Base-by-base conservation (phyloP, 352 stramenopile species). In the Pythium coloratum region DNA sequence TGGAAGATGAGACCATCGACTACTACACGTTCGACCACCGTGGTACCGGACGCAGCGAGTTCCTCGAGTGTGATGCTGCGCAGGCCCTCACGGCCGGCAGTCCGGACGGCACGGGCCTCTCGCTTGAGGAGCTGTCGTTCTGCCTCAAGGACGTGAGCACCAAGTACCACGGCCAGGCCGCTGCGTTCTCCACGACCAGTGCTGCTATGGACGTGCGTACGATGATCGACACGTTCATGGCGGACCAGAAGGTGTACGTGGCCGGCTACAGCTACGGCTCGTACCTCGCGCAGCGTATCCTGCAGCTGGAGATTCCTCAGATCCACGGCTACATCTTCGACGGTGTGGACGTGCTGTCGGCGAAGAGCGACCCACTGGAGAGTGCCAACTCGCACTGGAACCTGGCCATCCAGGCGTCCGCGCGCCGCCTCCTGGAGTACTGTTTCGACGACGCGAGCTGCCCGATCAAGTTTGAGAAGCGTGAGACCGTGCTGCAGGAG, bases 11-110 rank as follows among this genome's bases (percentile, higher is more conserved):
- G 26, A 12, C 59, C 1, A 58, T 76, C 3, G 64, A 71, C 16
- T 62, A 69, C 24, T 78, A 78, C 56, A 73, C 72, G 36, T 60
- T 78, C n/a, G 72, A 78, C 49, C 72, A 78, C 56, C 68, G 68
- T 40, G 72, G 72, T 28, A 73, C 65, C 8, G 72, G 68, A 10
- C 72, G 67, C 34, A 78, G 64, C 36, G 62, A 66, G 32, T 70
- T 66, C 33, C 49, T 78, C 16, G 32, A 70, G 32, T 78, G 72
- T 47, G 61, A 70, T 0, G 71, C 67, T 2, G 58, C 63, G 6
- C 67, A 78, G 46, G 72, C 55, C 7, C 33, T 66, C 14, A 70
- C 68, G 3, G 38, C 20, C 14, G 66, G 63, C 26, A 64, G 53
- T 0, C 59, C 60, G 0, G 44, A 59, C 40, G 63, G 53, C 62